Evolutionary conservation across 257 asterid genomes (phyloP), one percentile per base, ranked within the genome.

Genomic region (Datura wrightii): DNA sequence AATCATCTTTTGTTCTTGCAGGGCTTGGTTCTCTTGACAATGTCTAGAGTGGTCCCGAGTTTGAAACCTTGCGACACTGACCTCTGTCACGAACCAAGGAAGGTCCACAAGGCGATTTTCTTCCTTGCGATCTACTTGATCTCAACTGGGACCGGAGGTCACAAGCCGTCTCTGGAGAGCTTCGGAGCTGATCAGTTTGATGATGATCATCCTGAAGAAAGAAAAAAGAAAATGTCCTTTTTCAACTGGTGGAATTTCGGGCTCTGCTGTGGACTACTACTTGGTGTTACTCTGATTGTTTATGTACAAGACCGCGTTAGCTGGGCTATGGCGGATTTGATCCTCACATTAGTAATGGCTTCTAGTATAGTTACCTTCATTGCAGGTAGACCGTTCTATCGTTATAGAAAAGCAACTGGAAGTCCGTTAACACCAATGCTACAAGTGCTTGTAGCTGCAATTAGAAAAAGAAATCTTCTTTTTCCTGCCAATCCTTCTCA

Each of bases 191-290:
- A 93, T 80, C 97, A 93, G 58, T 93, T 93, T 14, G 92, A 92
- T 80, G 96, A 92, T 8, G 87, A 84, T 6, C 5, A 62, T 66
- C 92, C 96, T 0, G 46, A 42, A 2, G 92, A 91, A 82, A 90
- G 89, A 83, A 86, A 44, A 62, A 91, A 90, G 0, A 93, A 92
- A 85, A 87, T 92, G 56, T 92, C 96, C 8, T 92, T 93, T 89
- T 93, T 93, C 94, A 93, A 93, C 86, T 92, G 96, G 97, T 93
- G 97, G 97, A 92, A 93, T 87, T 86, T 90, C 37, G 97, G 97
- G 2, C 89, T 92, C 16, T 94, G 92, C 9, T 70, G 67, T 71
- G 97, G 95, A 44, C 92, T 94, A 88, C 85, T 93, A 24, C 16
- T 91, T 1, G 92, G 96, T 8, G 80, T 90, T 19, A 71, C 93